These are phyloP conservation scores for Corchorus olitorius DNA, from an alignment of 345 rosid species.

Conservation along the genomic window DNA sequence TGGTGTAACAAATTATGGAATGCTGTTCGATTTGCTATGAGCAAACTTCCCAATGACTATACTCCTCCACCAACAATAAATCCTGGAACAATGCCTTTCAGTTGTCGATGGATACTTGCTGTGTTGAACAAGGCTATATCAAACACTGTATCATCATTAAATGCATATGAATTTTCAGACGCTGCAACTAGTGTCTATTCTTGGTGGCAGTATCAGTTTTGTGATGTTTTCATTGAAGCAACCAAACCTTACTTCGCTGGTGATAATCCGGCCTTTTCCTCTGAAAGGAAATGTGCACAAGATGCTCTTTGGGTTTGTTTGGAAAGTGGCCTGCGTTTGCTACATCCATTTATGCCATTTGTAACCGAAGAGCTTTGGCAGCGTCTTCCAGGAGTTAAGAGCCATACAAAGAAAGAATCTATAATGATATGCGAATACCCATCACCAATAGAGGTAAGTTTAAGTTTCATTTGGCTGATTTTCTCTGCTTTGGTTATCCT, in stretches of 20 bases:
- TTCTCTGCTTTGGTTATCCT: not conserved
- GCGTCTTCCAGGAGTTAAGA: slow-evolving; percentile 65
- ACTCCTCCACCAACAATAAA: slow-evolving; percentile 47
- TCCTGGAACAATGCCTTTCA: slow-evolving; percentile 63
- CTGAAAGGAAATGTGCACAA: slow-evolving; percentile 65
- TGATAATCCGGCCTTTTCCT: slow-evolving; percentile 51
- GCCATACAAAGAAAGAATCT: slow-evolving; percentile 55
- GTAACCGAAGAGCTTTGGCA: slow-evolving; percentile 97
- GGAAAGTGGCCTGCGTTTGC: slow-evolving; percentile 86
- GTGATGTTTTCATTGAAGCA: slow-evolving; percentile 92
- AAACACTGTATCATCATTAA: slow-evolving; percentile 55
- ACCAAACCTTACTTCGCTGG: slow-evolving; percentile 82
- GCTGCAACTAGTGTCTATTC: slow-evolving; percentile 77
- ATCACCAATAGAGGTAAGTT: slow-evolving; percentile 58
- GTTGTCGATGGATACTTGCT: slow-evolving; percentile 92
- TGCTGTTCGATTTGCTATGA: slow-evolving; percentile 95
- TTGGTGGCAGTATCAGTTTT: slow-evolving; percentile 98
- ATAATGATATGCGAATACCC: slow-evolving; percentile 86
- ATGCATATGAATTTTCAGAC: slow-evolving; percentile 77
- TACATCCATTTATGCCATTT: slow-evolving; percentile 97
- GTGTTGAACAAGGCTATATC: slow-evolving; percentile 71
- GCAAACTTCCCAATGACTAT: slow-evolving; percentile 75
- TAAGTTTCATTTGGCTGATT: not conserved
- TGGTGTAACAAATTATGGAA: slow-evolving; percentile 99
- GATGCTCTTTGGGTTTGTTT: slow-evolving; percentile 77